Base-by-base conservation (phyloP, 805 yeast species). In the Metschnikowia chrysomelidarum region DNA sequence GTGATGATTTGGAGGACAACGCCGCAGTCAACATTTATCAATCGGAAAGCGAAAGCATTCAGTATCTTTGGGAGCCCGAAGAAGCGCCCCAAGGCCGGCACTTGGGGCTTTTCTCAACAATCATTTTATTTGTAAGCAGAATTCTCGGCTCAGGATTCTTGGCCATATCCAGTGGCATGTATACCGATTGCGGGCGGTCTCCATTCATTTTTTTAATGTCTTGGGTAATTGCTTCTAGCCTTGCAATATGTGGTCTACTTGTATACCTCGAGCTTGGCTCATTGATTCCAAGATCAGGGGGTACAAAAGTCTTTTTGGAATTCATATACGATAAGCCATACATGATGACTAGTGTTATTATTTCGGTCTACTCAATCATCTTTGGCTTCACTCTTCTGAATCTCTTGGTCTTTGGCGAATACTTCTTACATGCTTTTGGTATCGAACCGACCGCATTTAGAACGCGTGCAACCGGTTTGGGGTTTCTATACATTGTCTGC, bases 91-190 rank as follows among this genome's bases (percentile, higher is more conserved):
- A 81, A 46, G 91, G 91, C 1, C 63, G 91, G 24, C 87, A 82
- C 56, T 55, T 84, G 41, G 91, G 91, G 0, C 55, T 81, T 2
- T 80, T 73, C 47, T 78, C 87, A 5, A 80, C 86, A 0, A 68
- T 79, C 25, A 70, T 80, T 10, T 38, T 82, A 39, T 79, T 81
- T 47, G 69, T 84, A 5, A 76, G 86, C 11, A 62, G 89, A 41
- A 83, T 84, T 26, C 63, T 84, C 9, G 93, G 94, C 0, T 80
- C 88, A 0, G 93, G 93, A 0, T 82, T 84, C 7, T 80, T 83
- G 62, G 81, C 88, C 6, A 75, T 80, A 1, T 82, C 89, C 0
- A 73, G 84, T 13, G 74, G 80, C 17, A 75, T 83, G 19, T 80
- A 75, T 49, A 71, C 69, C 28, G 82, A 80, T 45, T 75, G 78